Evolutionary conservation across 495 filamentous ascomycete genomes (phyloP).

Genomic region (Cercophora scortea): DNA sequence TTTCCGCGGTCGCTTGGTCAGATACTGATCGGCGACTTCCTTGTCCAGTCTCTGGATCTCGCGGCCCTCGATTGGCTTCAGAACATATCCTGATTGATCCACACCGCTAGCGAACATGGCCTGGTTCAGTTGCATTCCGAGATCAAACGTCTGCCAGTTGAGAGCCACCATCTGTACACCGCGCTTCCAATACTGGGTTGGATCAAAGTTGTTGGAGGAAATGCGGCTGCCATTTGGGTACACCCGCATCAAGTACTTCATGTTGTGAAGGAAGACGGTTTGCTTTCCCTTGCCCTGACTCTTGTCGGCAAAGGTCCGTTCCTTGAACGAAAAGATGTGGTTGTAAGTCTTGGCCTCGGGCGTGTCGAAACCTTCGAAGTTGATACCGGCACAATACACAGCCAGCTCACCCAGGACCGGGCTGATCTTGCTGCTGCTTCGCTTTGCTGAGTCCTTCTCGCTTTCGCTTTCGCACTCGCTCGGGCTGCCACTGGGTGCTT

Average conservation of each 20-base stretch:
- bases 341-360: slow-evolving; percentile 76
- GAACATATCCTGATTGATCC: slow-evolving; percentile 82
- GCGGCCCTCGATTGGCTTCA: slow-evolving; percentile 83
- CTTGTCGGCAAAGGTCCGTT: slow-evolving; percentile 72
- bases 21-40: slow-evolving; percentile 30
- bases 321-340: slow-evolving; percentile 89
- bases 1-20: slow-evolving; percentile 60
- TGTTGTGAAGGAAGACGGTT: slow-evolving; percentile 79
- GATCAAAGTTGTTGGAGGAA: slow-evolving; percentile 86
- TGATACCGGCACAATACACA: slow-evolving; percentile 82
- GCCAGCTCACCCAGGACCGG: slow-evolving; percentile 77
- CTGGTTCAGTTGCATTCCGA: slow-evolving; percentile 89
- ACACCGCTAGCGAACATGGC: slow-evolving; percentile 95
- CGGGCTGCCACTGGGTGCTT: slow-evolving; percentile 42
- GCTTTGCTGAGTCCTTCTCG: slow-evolving; percentile 47
- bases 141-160: slow-evolving; percentile 97
- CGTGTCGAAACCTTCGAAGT: slow-evolving; percentile 65
- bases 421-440: slow-evolving; percentile 76
- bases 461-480: slow-evolving; percentile 52
- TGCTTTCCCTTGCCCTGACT: slow-evolving; percentile 63
- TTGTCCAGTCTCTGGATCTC: slow-evolving; percentile 44
- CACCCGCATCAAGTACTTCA: slow-evolving; percentile 84
- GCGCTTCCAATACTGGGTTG: slow-evolving; percentile 82
- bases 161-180: slow-evolving; percentile 95
- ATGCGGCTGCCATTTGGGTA: slow-evolving; percentile 79